Evolutionary conservation across 352 stramenopile species (phyloP), one percentile per base, ranked within the genome.

Genomic region (Nothophytophthora sp.): DNA sequence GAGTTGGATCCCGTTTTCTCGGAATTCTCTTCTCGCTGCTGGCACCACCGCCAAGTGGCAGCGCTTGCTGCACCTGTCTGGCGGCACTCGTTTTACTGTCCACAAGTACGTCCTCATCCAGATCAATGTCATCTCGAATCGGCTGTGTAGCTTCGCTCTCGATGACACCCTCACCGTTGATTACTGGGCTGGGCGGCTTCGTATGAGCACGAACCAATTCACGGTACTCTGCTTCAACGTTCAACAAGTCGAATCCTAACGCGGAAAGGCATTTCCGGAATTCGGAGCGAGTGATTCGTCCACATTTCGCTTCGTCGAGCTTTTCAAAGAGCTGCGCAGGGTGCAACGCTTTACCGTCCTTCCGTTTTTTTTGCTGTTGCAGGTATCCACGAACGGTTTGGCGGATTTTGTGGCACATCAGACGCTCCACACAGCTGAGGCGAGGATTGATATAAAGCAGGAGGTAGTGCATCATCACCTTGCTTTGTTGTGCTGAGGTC

Each of bases 231-330:
- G 68, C 64, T 22, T 88, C 73, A 20, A 86, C 55, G 40, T 79
- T 81, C 27, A 90, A 61, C 12, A 92, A 38, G n/a, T 89, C 67
- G 42, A 92, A 94, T 0, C 83, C 83, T 22, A 90, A 42, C 5
- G 73, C 63, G 16, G 59, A 57, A 7, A 92, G 49, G 36, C 73
- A 78, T 32, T 81, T 71, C 35, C 87, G 84, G 53, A 92, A 92
- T 24, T 83, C 73, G 4, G 70, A 76, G 19, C 81, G 63, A 34
- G 63, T 84, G 22, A 92, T 55, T 38, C 63, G 67, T 0, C 78
- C 73, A 50, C 51, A 73, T 9, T 60, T 53, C 2, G 41, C 28
- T 18, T 73, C 64, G 44, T 92, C 81, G 50, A 79, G 86, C 18
- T 69, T 76, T 10, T 78, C 63, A 55, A 90, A 92, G 18, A 76